phyloP scores from a whole-genome alignment of 2,329 filamentous ascomycete genomes.

The Cordyceps militaris region DNA sequence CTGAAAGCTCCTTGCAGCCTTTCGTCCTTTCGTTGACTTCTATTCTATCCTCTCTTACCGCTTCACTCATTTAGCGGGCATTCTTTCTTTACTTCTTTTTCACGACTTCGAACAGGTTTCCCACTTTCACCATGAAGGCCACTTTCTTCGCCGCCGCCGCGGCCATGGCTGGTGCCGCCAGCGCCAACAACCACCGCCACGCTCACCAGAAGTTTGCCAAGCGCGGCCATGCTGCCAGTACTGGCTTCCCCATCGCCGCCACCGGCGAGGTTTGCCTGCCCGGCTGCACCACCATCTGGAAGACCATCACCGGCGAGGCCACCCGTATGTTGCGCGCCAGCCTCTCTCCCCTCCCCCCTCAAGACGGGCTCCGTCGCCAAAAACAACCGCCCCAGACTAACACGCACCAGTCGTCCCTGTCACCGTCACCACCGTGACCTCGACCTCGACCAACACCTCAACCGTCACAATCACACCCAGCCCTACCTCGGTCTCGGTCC shows the following conservation, averaged over 20 bases:
- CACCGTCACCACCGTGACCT: conserved; percentile 16
- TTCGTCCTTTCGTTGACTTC: conserved; percentile 44
- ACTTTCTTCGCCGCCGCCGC: conserved; percentile 58
- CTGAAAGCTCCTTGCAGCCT: conserved; percentile 40
- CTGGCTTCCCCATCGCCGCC: conserved; percentile 1
- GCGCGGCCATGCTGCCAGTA: conserved; percentile 33
- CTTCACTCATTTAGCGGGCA: conserved; percentile 88
- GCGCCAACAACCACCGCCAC: conserved; percentile 55
- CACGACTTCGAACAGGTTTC: conserved; percentile 23
- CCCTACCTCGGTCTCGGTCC: conserved; percentile 31
- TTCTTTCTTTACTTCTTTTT: conserved; percentile 52
- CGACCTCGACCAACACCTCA: conserved; percentile 13
- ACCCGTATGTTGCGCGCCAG: conserved; percentile 46
- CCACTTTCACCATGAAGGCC: conserved; percentile 69
- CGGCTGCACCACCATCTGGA: conserved; percentile 67
- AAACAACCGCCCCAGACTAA: not conserved
- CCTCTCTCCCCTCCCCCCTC: not conserved
- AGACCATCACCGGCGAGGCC: conserved; percentile 60
- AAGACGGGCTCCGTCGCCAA: not conserved
- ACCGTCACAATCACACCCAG: conserved; percentile 22
- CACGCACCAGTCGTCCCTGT: conserved; percentile 17
- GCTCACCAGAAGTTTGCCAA: conserved; percentile 54
- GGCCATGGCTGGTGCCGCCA: conserved; percentile 50
- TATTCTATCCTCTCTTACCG: conserved; percentile 43
- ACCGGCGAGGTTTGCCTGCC: conserved; percentile 43